phyloP scores from a whole-genome alignment of 83 land plant genomes.

The Picea mariana region DNA sequence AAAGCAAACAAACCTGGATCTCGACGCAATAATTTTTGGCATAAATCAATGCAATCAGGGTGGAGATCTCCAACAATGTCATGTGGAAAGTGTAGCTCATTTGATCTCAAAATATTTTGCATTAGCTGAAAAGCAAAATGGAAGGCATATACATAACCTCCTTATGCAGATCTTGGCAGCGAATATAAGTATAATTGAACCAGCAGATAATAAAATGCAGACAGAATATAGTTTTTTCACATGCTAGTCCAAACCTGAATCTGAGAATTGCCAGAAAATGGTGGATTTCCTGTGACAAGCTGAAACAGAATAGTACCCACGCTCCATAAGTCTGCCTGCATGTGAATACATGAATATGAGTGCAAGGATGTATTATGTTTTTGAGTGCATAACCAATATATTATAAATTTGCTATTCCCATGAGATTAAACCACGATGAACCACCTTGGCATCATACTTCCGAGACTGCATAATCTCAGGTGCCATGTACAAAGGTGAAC shows the following conservation, averaged over 20 bases:
- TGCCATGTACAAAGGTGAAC: slow-evolving; percentile 99
- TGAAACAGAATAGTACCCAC: slow-evolving; percentile 96
- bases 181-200: slow-evolving; percentile 1
- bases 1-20: too few relatives aligned
- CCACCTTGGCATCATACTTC: slow-evolving; percentile 99
- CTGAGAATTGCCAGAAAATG: slow-evolving; percentile 83
- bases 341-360: slow-evolving; percentile 1
- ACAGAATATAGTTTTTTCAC: not conserved
- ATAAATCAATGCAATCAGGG: slow-evolving; percentile 81
- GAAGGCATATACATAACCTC: not conserved
- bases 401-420: not conserved
- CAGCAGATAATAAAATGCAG: not conserved
- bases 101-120: slow-evolving; percentile 85
- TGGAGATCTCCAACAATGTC: slow-evolving; percentile 41
- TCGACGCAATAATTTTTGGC: too few relatives aligned
- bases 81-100: slow-evolving; percentile 74
- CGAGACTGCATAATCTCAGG: slow-evolving; percentile 92
- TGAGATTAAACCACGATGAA: slow-evolving; percentile 48
- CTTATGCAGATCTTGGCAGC: not conserved
- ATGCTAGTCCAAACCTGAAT: slow-evolving; percentile 54
- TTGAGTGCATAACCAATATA: not conserved
- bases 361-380: not conserved
- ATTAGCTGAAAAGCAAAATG: slow-evolving; percentile 58
- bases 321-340: slow-evolving; percentile 99
- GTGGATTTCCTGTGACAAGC: slow-evolving; percentile 87